These are phyloP conservation scores for Dipodascus geniculatus DNA, from an alignment of 805 yeast species.

Conservation along the genomic window DNA sequence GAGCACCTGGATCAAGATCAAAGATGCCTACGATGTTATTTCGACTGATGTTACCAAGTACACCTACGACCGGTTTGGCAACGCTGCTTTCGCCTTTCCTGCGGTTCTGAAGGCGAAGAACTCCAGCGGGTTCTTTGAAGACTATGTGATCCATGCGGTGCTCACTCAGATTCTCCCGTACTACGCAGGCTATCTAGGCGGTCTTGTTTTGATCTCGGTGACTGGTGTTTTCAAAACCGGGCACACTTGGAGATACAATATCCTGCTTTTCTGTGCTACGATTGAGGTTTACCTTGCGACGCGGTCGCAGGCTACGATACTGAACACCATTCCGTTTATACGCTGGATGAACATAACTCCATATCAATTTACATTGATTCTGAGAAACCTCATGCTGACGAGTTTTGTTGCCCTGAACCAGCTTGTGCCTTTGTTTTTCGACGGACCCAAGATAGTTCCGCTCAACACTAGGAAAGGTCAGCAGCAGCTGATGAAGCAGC, in stretches of 20 bases:
- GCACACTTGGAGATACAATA: conserved; percentile 17
- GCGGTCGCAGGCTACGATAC: conserved; percentile 10
- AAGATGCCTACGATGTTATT: conserved; percentile 66
- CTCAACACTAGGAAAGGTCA: not conserved
- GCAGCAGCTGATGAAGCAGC: not conserved
- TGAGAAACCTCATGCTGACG: conserved; percentile 13
- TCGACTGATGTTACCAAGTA: conserved; percentile 69
- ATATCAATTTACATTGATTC: conserved; percentile 11
- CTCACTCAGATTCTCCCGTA: conserved; percentile 3
- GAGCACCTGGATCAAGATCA: conserved; percentile 37
- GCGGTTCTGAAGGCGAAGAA: not conserved
- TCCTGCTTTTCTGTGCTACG: conserved; percentile 11
- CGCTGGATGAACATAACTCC: conserved; percentile 14
- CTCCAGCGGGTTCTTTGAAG: conserved; percentile 1
- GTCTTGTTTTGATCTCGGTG: conserved; percentile 11
- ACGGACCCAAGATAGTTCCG: not conserved
- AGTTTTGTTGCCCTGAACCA: conserved; percentile 16
- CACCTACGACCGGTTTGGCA: conserved; percentile 72
- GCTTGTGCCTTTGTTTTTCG: conserved; percentile 12
- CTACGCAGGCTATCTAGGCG: conserved; percentile 11
- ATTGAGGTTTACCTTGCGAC: conserved; percentile 17
- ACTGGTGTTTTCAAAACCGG: conserved; percentile 13
- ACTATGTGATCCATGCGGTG: conserved; percentile 9
- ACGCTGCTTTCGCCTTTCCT: conserved; percentile 4
- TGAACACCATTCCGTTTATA: conserved; percentile 9